Conservation (phyloP, 1,284 basidiomycete species). For the Cryptococcus wingfieldii region DNA sequence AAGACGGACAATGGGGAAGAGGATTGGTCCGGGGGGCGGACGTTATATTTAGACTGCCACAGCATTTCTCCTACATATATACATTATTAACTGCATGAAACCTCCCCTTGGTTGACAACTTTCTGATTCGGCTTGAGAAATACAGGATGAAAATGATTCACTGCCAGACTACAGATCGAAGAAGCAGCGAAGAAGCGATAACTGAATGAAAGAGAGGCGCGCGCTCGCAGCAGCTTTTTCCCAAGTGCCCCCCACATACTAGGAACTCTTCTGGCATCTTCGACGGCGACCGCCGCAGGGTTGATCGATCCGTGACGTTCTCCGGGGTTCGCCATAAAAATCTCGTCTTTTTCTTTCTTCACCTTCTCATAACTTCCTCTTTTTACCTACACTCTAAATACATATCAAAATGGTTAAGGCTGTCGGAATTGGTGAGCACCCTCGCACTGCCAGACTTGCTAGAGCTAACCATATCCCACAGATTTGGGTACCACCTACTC, state of each 20-base stretch:
- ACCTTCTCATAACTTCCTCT: not conserved
- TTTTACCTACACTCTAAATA: not conserved
- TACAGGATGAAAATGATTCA: too few species aligned
- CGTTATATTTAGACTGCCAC: too few species aligned
- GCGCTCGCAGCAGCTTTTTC: too few species aligned
- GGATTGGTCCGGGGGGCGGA: too few species aligned
- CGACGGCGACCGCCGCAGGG: not conserved
- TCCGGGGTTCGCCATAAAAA: not conserved
- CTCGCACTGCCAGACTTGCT: not conserved
- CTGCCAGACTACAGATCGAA: too few species aligned
- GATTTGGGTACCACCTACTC: constrained; percentile 53
- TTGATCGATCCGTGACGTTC: not conserved
- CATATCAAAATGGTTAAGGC: constrained; percentile 59
- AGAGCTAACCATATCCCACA: constrained; percentile 1
- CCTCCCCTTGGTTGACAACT: too few species aligned
- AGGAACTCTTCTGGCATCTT: not conserved
- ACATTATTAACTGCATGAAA: too few species aligned
- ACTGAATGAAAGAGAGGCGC: too few species aligned
- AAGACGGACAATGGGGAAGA: too few species aligned
- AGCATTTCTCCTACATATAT: too few species aligned
- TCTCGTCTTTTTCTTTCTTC: not conserved
- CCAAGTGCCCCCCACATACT: not conserved
- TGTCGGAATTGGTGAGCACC: constrained; percentile 64
- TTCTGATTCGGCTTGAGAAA: too few species aligned
- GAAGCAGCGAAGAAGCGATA: too few species aligned